Evolutionary conservation across 495 filamentous ascomycete species (phyloP).

Genomic region (Penicillium cataractarum): DNA sequence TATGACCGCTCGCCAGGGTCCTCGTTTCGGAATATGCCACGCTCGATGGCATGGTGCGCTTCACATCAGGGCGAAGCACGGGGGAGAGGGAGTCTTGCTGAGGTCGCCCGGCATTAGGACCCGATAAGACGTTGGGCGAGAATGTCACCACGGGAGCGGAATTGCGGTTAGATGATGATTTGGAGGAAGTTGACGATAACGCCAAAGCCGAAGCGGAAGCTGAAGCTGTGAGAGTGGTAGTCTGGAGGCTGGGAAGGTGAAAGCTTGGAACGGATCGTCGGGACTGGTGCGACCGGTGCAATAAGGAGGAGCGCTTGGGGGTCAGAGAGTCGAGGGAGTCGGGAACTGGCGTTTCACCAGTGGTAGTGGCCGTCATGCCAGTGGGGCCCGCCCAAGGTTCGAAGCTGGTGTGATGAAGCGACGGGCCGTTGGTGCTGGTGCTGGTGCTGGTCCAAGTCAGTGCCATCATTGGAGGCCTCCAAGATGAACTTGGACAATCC

Average conservation of each 20-base stretch:
- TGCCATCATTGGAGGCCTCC: not conserved
- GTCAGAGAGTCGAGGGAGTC: conserved; percentile 15
- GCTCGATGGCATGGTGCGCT: conserved; percentile 39
- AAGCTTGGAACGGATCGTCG: conserved; percentile 34
- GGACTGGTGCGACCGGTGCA: conserved; percentile 17
- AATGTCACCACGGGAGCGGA: conserved; percentile 3
- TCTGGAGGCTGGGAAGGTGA: conserved; percentile 29
- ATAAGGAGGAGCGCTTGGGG: conserved; percentile 26
- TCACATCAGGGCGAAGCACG: conserved; percentile 39
- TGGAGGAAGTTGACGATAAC: not conserved
- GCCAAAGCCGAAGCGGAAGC: not conserved
- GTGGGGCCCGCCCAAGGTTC: conserved; percentile 22
- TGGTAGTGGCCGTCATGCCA: not conserved
- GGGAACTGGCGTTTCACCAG: conserved; percentile 28
- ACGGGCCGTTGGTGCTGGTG: not conserved
- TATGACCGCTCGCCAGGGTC: conserved; percentile 39
- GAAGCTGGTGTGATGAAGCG: conserved; percentile 7
- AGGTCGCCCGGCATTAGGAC: conserved; percentile 41
- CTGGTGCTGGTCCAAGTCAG: not conserved
- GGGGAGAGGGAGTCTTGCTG: conserved; percentile 23
- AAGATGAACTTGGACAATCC: not conserved
- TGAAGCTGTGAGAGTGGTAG: conserved; percentile 9
- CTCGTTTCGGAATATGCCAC: conserved; percentile 34
- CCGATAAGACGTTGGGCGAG: conserved; percentile 7
- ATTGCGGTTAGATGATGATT: conserved; percentile 2